These are phyloP conservation scores for Mycena olivaceomarginata DNA, from an alignment of 768 basidiomycete genomes.

Conservation along the genomic window DNA sequence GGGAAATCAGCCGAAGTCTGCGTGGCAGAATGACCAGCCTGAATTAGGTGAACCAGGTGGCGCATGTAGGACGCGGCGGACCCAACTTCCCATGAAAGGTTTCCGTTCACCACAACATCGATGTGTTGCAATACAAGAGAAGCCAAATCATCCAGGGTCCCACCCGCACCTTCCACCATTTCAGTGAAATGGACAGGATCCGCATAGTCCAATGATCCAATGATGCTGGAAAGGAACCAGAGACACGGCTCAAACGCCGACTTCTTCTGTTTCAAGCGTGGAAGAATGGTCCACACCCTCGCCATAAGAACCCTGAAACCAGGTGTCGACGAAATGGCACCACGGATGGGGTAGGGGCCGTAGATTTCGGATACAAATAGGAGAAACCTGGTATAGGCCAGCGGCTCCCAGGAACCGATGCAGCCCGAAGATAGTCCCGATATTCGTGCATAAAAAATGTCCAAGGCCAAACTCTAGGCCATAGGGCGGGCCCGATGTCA, in stretches of 20 bases:
- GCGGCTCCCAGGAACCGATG: neutral
- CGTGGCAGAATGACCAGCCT: neutral
- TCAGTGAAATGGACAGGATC: constrained; percentile 22
- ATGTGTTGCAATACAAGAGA: constrained; percentile 2
- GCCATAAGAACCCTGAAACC: constrained; percentile 10
- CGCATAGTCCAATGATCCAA: neutral
- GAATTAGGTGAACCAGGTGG: constrained; percentile 1
- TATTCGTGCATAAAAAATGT: constrained; percentile 23
- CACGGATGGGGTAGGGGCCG: constrained; percentile 10
- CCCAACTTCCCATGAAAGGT: constrained; percentile 6
- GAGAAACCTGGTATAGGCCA: constrained; percentile 8
- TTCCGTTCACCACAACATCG: neutral
- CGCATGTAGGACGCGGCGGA: neutral
- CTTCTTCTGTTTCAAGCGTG: neutral
- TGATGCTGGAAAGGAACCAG: constrained; percentile 8
- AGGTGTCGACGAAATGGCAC: constrained; percentile 5
- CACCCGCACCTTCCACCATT: constrained; percentile 18
- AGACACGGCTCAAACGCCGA: neutral
- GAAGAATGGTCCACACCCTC: constrained; percentile 2
- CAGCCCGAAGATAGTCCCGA: constrained; percentile 10
- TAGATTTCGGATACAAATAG: constrained; percentile 22
- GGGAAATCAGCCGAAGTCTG: constrained; percentile 1
- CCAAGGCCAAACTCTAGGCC: constrained; percentile 23
- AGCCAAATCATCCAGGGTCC: constrained; percentile 17
- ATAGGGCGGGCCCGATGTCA: constrained; percentile 7